A percentile compares a stretch with the other conserved stretches of the same genome.
Conservation (phyloP, 768 basidiomycete species). For the Suillus ampliporus region DNA sequence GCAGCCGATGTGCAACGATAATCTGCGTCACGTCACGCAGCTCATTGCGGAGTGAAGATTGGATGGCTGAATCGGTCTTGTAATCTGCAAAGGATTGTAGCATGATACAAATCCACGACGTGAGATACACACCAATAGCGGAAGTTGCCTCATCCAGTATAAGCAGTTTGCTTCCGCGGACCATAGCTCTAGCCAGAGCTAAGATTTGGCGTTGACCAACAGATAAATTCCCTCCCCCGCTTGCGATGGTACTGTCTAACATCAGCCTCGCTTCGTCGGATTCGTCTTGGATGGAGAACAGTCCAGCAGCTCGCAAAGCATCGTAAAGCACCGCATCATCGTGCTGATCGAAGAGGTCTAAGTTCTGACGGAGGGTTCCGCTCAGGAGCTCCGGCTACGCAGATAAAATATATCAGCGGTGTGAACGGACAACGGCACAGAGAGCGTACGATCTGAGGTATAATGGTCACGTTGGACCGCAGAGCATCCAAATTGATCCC, state of each 20-base stretch:
- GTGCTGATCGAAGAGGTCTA: slow-evolving; percentile 64
- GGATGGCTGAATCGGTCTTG: slow-evolving; percentile 61
- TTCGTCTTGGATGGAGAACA: slow-evolving; percentile 47
- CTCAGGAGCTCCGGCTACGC: slow-evolving; percentile 55
- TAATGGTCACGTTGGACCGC: slow-evolving; percentile 60
- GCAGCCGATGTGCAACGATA: slow-evolving; percentile 63
- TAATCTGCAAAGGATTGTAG: slow-evolving; percentile 45
- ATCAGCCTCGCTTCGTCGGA: slow-evolving; percentile 44
- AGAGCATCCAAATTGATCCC: slow-evolving; percentile 58
- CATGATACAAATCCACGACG: not conserved
- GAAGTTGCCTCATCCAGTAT: slow-evolving; percentile 59
- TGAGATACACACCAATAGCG: slow-evolving; percentile 4
- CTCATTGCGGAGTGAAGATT: slow-evolving; percentile 56
- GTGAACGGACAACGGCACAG: slow-evolving; percentile 6
- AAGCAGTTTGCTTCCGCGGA: slow-evolving; percentile 59
- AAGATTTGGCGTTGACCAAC: slow-evolving; percentile 68
- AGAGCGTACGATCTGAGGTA: slow-evolving; percentile 56
- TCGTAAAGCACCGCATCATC: slow-evolving; percentile 58
- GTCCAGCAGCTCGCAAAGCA: slow-evolving; percentile 53
- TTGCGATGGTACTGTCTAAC: slow-evolving; percentile 50
- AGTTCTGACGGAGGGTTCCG: slow-evolving; percentile 60
- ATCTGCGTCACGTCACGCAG: slow-evolving; percentile 54
- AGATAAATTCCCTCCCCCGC: slow-evolving; percentile 52
- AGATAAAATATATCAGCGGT: not conserved
- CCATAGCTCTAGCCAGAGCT: slow-evolving; percentile 62